These are phyloP conservation scores for Fistulinella prunicolor DNA, from an alignment of 768 basidiomycete species.

Conservation along the genomic window DNA sequence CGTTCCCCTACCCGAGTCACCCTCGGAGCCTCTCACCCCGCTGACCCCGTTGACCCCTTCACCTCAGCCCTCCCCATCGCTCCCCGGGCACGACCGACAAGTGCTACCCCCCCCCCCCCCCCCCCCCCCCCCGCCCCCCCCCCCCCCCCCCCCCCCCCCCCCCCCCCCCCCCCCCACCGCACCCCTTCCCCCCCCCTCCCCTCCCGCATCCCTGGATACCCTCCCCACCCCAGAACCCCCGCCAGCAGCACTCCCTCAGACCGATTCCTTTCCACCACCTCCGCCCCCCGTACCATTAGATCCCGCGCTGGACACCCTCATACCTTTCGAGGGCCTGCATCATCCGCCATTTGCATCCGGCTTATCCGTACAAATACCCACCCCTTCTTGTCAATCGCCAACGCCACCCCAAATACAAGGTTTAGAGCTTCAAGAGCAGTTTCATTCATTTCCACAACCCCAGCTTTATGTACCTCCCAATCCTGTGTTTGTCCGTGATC, in stretches of 20 bases:
- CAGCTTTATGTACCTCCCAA: constrained; percentile 28
- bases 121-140: constrained; percentile 6
- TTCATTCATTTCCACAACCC: constrained; percentile 22
- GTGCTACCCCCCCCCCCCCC: constrained; percentile 1
- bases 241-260: not conserved
- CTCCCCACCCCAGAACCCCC: not conserved
- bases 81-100: constrained; percentile 28
- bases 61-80: constrained; percentile 19
- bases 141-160: not conserved
- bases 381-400: constrained; percentile 6
- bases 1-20: constrained; percentile 1
- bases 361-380: constrained; percentile 18
- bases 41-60: constrained; percentile 23
- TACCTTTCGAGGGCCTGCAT: constrained; percentile 26
- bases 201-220: constrained; percentile 7
- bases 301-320: constrained; percentile 24
- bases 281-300: constrained; percentile 14
- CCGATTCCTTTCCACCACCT: constrained; percentile 3
- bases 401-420: constrained; percentile 14
- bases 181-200: constrained; percentile 6
- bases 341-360: constrained; percentile 18
- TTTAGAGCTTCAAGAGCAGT: constrained; percentile 25
- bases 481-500: constrained; percentile 31
- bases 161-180: too few species aligned
- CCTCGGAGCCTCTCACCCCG: constrained; percentile 19